A percentile compares a stretch with the other conserved stretches of the same genome.
These are phyloP conservation scores for Tuber melanosporum DNA, from an alignment of 495 filamentous ascomycete genomes.

Conservation along the genomic window DNA sequence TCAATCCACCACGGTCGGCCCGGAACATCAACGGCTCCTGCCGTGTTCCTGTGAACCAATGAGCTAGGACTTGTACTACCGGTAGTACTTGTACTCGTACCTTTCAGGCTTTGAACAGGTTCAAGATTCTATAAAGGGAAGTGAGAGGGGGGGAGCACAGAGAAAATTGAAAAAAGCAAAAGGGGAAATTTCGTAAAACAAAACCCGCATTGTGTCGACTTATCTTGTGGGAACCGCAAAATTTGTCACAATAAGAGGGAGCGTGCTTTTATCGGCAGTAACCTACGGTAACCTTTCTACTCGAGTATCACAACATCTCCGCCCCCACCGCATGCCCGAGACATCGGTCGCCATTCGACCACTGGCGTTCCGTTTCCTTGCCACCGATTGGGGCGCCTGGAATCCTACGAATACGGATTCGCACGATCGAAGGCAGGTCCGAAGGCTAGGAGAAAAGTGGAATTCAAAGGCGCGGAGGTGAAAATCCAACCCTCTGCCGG, in stretches of 20 bases:
- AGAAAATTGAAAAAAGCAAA: neutral
- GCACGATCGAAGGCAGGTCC: neutral
- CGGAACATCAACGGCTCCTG: neutral
- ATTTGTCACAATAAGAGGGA: neutral
- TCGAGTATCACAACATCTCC: neutral
- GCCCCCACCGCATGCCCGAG: neutral
- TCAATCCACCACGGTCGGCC: neutral
- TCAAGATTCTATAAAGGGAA: neutral
- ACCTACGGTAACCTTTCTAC: neutral
- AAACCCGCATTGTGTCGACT: neutral
- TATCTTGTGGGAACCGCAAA: neutral
- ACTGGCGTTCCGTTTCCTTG: neutral
- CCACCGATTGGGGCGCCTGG: neutral
- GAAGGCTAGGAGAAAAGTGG: neutral
- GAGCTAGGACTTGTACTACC: neutral
- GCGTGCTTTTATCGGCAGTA: neutral
- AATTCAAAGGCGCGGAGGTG: neutral
- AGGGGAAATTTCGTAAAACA: neutral
- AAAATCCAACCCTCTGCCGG: neutral
- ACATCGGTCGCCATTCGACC: neutral
- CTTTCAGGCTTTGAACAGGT: neutral
- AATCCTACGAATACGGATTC: neutral
- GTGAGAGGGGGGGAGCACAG: neutral
- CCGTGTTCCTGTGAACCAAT: neutral
- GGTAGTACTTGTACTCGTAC: no score